These are phyloP conservation scores for Aspergillus olivimuriae DNA, from an alignment of 495 filamentous ascomycete genomes.

Conservation along the genomic window DNA sequence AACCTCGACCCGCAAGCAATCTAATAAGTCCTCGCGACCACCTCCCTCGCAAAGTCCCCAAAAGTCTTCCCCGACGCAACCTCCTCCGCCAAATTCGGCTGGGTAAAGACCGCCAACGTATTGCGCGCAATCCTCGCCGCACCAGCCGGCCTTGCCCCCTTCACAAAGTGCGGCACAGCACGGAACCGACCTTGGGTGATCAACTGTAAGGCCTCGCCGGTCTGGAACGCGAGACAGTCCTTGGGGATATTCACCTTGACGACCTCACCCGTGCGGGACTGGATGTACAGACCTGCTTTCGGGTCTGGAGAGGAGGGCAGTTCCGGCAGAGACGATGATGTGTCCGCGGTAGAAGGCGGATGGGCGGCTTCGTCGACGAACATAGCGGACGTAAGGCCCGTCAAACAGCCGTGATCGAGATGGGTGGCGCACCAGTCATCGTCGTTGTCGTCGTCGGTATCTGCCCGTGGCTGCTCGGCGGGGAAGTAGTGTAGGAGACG, in stretches of 20 bases:
- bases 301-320: conserved; percentile 70
- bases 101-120: conserved; percentile 94
- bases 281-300: conserved; percentile 83
- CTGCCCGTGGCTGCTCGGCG: conserved; percentile 21
- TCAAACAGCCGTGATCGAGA: conserved; percentile 87
- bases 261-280: conserved; percentile 67
- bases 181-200: conserved; percentile 86
- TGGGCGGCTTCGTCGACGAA: conserved; percentile 74
- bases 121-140: conserved; percentile 67
- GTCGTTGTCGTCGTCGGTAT: conserved; percentile 36
- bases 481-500: conserved; percentile 90
- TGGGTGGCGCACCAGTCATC: conserved; percentile 98
- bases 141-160: conserved; percentile 47
- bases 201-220: conserved; percentile 81
- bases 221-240: conserved; percentile 93
- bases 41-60: conserved; percentile 79
- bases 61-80: conserved; percentile 71
- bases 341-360: conserved; percentile 26
- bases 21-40: conserved; percentile 72
- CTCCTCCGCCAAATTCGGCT: conserved; percentile 85
- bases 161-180: conserved; percentile 95
- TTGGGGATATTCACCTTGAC: conserved; percentile 85
- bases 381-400: conserved; percentile 90
- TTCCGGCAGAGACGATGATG: conserved; percentile 52
- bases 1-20: background rate